These are phyloP conservation scores for Monilinia vaccinii-corymbosi DNA, from an alignment of 2,329 filamentous ascomycete genomes.

Conservation along the genomic window DNA sequence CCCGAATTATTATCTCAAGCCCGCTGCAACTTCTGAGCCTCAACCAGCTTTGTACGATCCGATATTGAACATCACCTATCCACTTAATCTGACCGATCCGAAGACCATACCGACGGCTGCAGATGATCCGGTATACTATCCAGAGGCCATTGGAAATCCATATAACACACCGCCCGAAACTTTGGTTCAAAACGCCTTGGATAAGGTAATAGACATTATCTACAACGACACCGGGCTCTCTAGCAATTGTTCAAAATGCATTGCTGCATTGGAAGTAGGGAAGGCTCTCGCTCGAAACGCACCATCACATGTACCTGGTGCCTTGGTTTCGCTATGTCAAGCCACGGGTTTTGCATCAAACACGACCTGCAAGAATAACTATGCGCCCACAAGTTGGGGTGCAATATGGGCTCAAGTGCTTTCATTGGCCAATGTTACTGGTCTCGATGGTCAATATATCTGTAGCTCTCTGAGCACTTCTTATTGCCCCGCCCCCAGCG, in stretches of 20 bases:
- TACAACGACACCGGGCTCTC: slow-evolving; percentile 27
- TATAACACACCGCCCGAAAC: slow-evolving; percentile 32
- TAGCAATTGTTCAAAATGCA: slow-evolving; percentile 44
- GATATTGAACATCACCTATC: slow-evolving; percentile 44
- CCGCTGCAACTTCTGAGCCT: slow-evolving; percentile 39
- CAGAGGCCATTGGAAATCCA: slow-evolving; percentile 38
- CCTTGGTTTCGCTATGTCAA: slow-evolving; percentile 43
- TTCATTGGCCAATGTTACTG: slow-evolving; percentile 41
- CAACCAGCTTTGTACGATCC: slow-evolving; percentile 45
- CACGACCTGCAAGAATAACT: slow-evolving; percentile 39
- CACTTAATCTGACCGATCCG: slow-evolving; percentile 45
- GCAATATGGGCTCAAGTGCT: slow-evolving; percentile 50
- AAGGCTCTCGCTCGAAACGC: slow-evolving; percentile 42
- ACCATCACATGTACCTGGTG: slow-evolving; percentile 39
- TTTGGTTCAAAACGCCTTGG: slow-evolving; percentile 35
- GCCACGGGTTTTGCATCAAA: slow-evolving; percentile 38
- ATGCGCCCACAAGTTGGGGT: slow-evolving; percentile 39
- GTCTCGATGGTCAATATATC: slow-evolving; percentile 47
- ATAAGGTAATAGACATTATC: slow-evolving; percentile 39
- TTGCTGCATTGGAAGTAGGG: slow-evolving; percentile 40
- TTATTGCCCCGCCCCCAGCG: slow-evolving; percentile 40
- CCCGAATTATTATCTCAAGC: slow-evolving; percentile 39
- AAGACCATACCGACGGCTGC: slow-evolving; percentile 40
- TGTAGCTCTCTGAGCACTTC: slow-evolving; percentile 40
- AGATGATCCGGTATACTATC: slow-evolving; percentile 42